These are phyloP conservation scores for Phytophthora hybrid DNA, from an alignment of 352 stramenopile genomes.

Conservation along the genomic window DNA sequence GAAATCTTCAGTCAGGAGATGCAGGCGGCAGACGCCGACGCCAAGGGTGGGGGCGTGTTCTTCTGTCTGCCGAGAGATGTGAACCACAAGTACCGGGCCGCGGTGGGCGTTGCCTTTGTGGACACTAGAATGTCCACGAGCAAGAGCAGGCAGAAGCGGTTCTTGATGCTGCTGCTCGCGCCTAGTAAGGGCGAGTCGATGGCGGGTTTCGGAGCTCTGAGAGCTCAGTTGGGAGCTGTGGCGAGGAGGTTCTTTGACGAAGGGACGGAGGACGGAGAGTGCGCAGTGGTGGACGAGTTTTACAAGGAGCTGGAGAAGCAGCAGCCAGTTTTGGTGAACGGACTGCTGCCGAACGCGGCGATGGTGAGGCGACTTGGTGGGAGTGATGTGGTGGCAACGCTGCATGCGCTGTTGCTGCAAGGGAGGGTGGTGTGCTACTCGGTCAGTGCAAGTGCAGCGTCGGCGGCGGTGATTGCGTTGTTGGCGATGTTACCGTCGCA, in stretches of 20 bases:
- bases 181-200: constrained; percentile 23
- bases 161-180: constrained; percentile 49
- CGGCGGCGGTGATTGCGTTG: constrained; percentile 59
- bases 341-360: constrained; percentile 55
- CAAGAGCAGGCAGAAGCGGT: constrained; percentile 56
- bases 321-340: constrained; percentile 43
- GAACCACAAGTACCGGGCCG: constrained; percentile 25
- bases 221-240: constrained; percentile 43
- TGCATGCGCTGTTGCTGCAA: constrained; percentile 79
- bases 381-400: constrained; percentile 68
- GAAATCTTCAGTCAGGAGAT: constrained; percentile 79
- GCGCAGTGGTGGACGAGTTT: constrained; percentile 48
- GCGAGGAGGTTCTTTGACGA: constrained; percentile 47
- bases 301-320: constrained; percentile 47
- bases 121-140: constrained; percentile 49
- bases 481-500: constrained; percentile 61
- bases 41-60: constrained; percentile 47
- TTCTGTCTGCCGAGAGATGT: constrained; percentile 47
- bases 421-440: constrained; percentile 85
- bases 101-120: constrained; percentile 57
- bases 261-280: constrained; percentile 20
- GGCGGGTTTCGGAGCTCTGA: constrained; percentile 46
- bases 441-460: constrained; percentile 56
- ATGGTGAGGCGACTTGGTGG: constrained; percentile 58
- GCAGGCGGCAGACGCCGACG: constrained; percentile 39